Conservation (phyloP, 1,139 yeast genomes). For the Candida albicans region DNA sequence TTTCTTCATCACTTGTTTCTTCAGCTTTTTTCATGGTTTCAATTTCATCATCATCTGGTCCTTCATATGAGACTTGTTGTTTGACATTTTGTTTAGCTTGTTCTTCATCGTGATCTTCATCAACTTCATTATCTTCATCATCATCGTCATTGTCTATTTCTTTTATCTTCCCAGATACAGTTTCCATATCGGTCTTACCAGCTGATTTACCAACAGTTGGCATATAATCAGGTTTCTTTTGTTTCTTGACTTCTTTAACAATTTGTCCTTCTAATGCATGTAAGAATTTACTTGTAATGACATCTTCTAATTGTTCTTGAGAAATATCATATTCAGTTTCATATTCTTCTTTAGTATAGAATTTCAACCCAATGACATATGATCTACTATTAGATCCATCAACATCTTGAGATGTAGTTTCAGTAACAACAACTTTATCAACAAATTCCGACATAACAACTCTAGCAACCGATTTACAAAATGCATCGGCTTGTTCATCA, state of each 20-base stretch:
- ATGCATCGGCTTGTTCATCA: slow-evolving; percentile 86
- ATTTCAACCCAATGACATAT: slow-evolving; percentile 70
- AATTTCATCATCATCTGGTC: slow-evolving; percentile 89
- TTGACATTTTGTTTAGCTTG: slow-evolving; percentile 54
- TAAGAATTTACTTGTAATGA: slow-evolving; percentile 66
- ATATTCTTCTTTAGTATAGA: slow-evolving; percentile 78
- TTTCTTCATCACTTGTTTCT: slow-evolving; percentile 65
- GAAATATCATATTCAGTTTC: slow-evolving; percentile 85
- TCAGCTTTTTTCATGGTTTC: slow-evolving; percentile 86
- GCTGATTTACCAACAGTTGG: slow-evolving; percentile 76
- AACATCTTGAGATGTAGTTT: slow-evolving; percentile 67
- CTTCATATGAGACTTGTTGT: slow-evolving; percentile 91
- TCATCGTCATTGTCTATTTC: slow-evolving; percentile 54
- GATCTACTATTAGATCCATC: slow-evolving; percentile 62
- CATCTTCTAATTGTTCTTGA: slow-evolving; percentile 72
- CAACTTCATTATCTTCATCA: slow-evolving; percentile 43
- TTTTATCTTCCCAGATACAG: slow-evolving; percentile 35
- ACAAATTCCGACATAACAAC: slow-evolving; percentile 87
- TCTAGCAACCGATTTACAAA: slow-evolving; percentile 87
- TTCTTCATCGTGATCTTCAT: slow-evolving; percentile 61
- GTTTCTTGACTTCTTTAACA: slow-evolving; percentile 79
- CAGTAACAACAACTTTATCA: slow-evolving; percentile 82
- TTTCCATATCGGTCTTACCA: slow-evolving; percentile 48
- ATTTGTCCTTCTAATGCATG: slow-evolving; percentile 69
- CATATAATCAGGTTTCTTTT: slow-evolving; percentile 57